Conservation (phyloP, 352 stramenopile species). For the Aphanomyces astaci region DNA sequence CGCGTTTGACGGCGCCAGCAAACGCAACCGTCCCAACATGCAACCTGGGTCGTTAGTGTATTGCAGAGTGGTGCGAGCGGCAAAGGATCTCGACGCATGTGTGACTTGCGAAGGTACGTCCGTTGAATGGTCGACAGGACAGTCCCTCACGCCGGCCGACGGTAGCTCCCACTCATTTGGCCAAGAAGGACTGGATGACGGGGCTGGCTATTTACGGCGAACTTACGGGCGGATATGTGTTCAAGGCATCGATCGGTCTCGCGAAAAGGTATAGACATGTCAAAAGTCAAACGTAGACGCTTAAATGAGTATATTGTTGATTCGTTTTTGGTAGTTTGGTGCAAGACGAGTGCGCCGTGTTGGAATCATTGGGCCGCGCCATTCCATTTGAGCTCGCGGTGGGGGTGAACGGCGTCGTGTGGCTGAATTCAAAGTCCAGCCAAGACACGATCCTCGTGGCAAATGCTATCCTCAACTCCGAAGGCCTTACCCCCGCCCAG, state of each 20-base stretch:
- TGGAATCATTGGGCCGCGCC: conserved; percentile 69
- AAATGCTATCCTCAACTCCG: conserved; percentile 85
- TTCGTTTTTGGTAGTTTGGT: conserved; percentile 31
- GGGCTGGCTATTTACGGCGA: conserved; percentile 94
- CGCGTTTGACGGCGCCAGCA: conserved; percentile 96
- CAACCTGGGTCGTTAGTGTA: conserved; percentile 91
- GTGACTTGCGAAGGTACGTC: conserved; percentile 92
- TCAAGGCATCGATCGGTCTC: conserved; percentile 71
- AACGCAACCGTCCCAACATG: conserved; percentile 93
- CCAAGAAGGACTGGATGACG: conserved; percentile 98
- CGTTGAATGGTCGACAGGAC: no score
- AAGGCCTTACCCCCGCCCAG: conserved; percentile 74
- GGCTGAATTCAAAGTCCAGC: conserved; percentile 86
- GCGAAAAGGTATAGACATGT: conserved; percentile 35
- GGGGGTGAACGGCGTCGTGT: conserved; percentile 94
- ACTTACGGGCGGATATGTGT: conserved; percentile 89
- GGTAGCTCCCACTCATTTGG: conserved; percentile 65
- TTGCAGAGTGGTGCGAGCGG: conserved; percentile 84
- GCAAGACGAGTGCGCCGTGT: conserved; percentile 65
- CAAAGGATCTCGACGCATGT: conserved; percentile 87
- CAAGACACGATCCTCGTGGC: conserved; percentile 80
- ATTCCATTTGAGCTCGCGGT: conserved; percentile 94
- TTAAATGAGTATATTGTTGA: not conserved
- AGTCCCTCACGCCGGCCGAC: no score
- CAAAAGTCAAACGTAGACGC: not conserved